Percentiles rank a stretch among this genome's conserved stretches.
phyloP scores from a whole-genome alignment of 129 eudicot genomes.

The Smallanthus sonchifolius region DNA sequence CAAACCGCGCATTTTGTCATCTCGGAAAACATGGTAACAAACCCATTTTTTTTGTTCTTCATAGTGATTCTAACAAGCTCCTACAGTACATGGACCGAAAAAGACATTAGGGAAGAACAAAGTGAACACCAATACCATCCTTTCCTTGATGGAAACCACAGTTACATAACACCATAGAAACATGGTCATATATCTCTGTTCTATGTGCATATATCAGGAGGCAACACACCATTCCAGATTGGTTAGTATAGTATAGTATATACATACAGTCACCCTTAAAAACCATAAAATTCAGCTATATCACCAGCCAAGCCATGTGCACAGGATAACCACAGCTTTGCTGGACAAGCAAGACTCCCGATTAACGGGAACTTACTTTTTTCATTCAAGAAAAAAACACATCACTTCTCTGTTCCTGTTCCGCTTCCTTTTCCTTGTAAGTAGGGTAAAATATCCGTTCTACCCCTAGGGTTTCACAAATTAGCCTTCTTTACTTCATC shows the following conservation, averaged over 20 bases:
- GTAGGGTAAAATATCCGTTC: conserved; percentile 17
- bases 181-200: conserved; percentile 19
- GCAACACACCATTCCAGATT: conserved; percentile 20
- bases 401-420: conserved; percentile 27
- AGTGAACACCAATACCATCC: conserved; percentile 19
- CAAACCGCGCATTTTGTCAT: neutral
- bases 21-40: neutral
- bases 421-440: conserved; percentile 17
- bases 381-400: conserved; percentile 26
- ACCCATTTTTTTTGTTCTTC: neutral
- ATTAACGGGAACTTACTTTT: conserved; percentile 17
- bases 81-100: neutral
- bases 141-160: conserved; percentile 21
- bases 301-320: conserved; percentile 21
- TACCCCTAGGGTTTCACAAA: conserved; percentile 27
- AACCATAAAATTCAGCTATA: conserved; percentile 21
- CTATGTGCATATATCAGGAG: conserved; percentile 27
- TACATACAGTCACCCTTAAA: conserved; percentile 23
- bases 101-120: neutral
- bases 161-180: conserved; percentile 25
- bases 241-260: conserved; percentile 7
- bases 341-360: conserved; percentile 19
- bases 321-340: conserved; percentile 21
- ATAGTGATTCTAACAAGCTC: neutral
- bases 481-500: conserved; percentile 26